Evolutionary conservation across 73 alveolate genomes (phyloP).

Genomic region (Halteria grandinella): DNA sequence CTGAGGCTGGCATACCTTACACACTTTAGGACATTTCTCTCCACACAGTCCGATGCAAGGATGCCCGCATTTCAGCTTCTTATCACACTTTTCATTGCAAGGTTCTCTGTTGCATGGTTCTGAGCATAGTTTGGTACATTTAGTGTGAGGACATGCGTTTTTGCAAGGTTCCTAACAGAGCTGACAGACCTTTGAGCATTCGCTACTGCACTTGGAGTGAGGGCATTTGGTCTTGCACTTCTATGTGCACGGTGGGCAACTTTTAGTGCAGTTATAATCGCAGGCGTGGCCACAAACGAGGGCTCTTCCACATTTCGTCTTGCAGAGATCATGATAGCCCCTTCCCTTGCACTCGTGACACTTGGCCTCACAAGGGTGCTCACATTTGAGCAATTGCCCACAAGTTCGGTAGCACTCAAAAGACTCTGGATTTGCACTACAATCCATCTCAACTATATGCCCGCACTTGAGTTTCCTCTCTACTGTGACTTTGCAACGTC

Average conservation of each 20-base stretch:
- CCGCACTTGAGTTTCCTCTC: constrained; percentile 27
- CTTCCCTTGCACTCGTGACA: not conserved
- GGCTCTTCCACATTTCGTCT: constrained; percentile 68
- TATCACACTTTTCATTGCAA: constrained; percentile 67
- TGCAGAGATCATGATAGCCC: constrained; percentile 72
- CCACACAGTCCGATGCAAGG: constrained; percentile 88
- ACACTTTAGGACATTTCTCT: constrained; percentile 85
- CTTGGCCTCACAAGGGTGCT: not conserved
- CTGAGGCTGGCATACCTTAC: constrained; percentile 73
- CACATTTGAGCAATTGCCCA: not conserved
- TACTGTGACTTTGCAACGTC: constrained; percentile 17
- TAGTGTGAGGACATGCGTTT: constrained; percentile 68
- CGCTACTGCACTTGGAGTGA: constrained; percentile 69
- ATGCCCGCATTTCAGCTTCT: constrained; percentile 74
- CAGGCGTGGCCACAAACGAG: constrained; percentile 83
- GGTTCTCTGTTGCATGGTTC: constrained; percentile 72
- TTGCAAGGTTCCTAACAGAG: constrained; percentile 75
- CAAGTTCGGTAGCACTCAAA: not conserved
- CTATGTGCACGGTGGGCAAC: constrained; percentile 71
- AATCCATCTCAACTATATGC: constrained; percentile 38
- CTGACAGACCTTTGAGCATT: constrained; percentile 73
- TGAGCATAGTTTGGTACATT: constrained; percentile 71
- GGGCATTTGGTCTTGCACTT: constrained; percentile 77
- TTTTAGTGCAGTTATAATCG: constrained; percentile 68
- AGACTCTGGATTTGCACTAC: constrained; percentile 50